These are phyloP conservation scores for Atalantia buxifolia DNA, from an alignment of 345 rosid genomes.

Conservation along the genomic window DNA sequence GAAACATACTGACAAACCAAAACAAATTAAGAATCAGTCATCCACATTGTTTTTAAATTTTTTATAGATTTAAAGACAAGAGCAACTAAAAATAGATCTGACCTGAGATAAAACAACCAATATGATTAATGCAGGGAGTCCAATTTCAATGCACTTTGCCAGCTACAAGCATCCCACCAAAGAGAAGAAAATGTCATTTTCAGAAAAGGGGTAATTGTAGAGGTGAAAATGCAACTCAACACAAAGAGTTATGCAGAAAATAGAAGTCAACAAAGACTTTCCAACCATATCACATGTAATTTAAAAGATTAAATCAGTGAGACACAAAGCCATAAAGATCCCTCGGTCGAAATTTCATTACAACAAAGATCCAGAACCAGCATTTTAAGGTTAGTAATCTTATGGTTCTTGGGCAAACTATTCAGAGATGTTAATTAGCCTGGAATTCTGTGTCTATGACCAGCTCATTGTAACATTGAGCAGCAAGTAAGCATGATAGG, in stretches of 20 bases:
- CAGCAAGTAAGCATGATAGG: background rate
- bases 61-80: background rate
- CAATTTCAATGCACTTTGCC: slow-evolving; percentile 76
- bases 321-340: background rate
- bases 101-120: slow-evolving; percentile 81
- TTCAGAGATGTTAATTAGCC: background rate
- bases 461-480: background rate
- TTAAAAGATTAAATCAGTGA: background rate
- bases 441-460: background rate
- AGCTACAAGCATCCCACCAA: slow-evolving; percentile 39
- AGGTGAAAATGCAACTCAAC: slow-evolving; percentile 1
- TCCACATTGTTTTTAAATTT: background rate
- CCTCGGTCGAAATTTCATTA: background rate
- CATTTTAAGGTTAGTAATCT: background rate
- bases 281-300: background rate
- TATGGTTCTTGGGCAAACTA: background rate
- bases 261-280: background rate
- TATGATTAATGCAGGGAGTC: slow-evolving; percentile 71
- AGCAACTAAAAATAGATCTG: slow-evolving; percentile 6
- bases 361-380: background rate
- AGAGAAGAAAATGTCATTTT: slow-evolving; percentile 6
- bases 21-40: slow-evolving; percentile 13
- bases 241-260: background rate
- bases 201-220: background rate
- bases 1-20: slow-evolving; percentile 37